A percentile compares a stretch with the other conserved stretches of the same genome.
Conservation (phyloP, 306 rosid species). For the Sesbania bispinosa region DNA sequence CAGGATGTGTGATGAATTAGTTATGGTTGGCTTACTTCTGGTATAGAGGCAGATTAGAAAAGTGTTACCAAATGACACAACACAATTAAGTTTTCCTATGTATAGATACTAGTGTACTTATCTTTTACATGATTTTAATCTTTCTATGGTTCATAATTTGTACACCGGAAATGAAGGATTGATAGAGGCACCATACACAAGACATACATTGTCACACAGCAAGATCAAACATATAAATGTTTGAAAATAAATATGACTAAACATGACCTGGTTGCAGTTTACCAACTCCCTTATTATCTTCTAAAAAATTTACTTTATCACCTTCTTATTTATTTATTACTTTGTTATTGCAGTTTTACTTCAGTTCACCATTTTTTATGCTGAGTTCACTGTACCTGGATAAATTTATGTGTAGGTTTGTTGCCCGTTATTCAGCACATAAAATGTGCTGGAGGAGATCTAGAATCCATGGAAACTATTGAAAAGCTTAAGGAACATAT, state of each 20-base stretch:
- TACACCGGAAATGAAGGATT: background rate
- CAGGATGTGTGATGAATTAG: background rate
- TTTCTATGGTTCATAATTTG: background rate
- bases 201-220: background rate
- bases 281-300: slow-evolving; percentile 6
- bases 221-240: background rate
- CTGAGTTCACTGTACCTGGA: slow-evolving; percentile 13
- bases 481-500: slow-evolving; percentile 39
- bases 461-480: slow-evolving; percentile 58
- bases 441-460: slow-evolving; percentile 54
- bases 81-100: background rate
- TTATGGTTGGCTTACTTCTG: background rate
- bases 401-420: slow-evolving; percentile 51
- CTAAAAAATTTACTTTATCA: background rate
- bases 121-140: background rate
- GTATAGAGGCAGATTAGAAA: background rate
- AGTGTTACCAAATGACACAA: background rate
- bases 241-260: background rate
- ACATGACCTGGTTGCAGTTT: background rate
- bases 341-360: slow-evolving; percentile 9
- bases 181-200: background rate
- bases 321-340: slow-evolving; percentile 9
- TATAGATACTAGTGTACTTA: background rate
- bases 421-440: slow-evolving; percentile 70
- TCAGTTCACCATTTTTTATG: slow-evolving; percentile 1